Percentiles rank a stretch among this genome's conserved stretches.
phyloP scores from a whole-genome alignment of 2,329 filamentous ascomycete genomes.

The Ascochyta viciae-villosae region DNA sequence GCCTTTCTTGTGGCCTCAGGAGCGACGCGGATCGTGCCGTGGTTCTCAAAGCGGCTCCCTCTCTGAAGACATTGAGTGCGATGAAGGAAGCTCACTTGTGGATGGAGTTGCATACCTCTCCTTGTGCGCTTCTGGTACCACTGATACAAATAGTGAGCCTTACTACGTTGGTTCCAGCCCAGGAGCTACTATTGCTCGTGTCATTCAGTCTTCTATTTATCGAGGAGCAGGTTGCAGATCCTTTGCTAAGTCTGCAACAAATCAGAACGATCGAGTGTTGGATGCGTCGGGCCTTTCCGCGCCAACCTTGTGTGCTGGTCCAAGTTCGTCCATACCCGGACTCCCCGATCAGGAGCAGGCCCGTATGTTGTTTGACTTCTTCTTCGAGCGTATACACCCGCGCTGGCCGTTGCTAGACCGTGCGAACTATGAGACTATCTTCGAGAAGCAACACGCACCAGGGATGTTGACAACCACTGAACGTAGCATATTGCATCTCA shows the following conservation, averaged over 20 bases:
- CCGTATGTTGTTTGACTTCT: conserved; percentile 32
- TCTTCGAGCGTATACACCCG: conserved; percentile 37
- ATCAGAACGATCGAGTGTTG: not conserved
- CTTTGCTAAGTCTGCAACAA: not conserved
- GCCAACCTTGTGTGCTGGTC: not conserved
- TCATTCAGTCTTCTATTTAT: conserved; percentile 37
- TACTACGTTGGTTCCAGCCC: conserved; percentile 40
- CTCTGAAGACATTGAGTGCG: conserved; percentile 24
- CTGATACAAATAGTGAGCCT: conserved; percentile 30
- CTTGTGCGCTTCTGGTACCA: conserved; percentile 36
- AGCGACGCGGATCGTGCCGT: not conserved
- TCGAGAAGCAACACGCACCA: conserved; percentile 29
- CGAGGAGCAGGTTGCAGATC: conserved; percentile 16
- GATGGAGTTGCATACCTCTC: conserved; percentile 40
- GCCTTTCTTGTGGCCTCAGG: not conserved
- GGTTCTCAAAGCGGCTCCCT: conserved; percentile 15
- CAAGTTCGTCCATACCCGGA: not conserved
- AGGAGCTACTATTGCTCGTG: conserved; percentile 37
- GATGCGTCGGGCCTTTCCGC: not conserved
- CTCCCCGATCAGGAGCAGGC: conserved; percentile 26
- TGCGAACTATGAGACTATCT: conserved; percentile 30
- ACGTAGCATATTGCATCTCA: conserved; percentile 32
- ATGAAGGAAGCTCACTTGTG: conserved; percentile 33
- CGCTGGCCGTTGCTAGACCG: conserved; percentile 37
- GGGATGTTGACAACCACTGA: conserved; percentile 29